Conservation (phyloP, 495 filamentous ascomycete species). For the Trichoderma asperelloides region DNA sequence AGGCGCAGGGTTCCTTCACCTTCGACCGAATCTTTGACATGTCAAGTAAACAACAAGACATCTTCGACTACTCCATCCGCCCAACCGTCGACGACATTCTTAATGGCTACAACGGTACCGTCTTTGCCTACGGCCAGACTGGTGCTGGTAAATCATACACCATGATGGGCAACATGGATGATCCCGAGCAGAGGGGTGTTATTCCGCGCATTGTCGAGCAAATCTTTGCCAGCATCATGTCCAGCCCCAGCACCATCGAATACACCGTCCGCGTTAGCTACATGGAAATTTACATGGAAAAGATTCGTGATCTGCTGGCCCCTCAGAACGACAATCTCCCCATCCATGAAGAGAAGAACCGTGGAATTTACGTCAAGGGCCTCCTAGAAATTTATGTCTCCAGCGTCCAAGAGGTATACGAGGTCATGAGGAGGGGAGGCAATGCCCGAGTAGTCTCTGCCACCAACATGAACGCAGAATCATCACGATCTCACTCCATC, state of each 20-base stretch:
- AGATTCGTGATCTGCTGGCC: slow-evolving; percentile 83
- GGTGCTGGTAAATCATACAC: slow-evolving; percentile 98
- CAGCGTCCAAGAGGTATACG: slow-evolving; percentile 90
- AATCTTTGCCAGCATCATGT: slow-evolving; percentile 89
- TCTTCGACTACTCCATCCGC: slow-evolving; percentile 96
- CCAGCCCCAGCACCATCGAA: slow-evolving; percentile 87
- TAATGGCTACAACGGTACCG: slow-evolving; percentile 98
- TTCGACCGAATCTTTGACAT: slow-evolving; percentile 97
- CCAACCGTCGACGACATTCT: slow-evolving; percentile 95
- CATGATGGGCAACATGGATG: slow-evolving; percentile 98
- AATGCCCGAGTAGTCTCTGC: slow-evolving; percentile 82
- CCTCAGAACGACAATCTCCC: slow-evolving; percentile 94
- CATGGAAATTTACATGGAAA: slow-evolving; percentile 99
- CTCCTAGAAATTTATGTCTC: slow-evolving; percentile 92
- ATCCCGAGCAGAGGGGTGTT: slow-evolving; percentile 80
- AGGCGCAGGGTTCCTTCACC: slow-evolving; percentile 79
- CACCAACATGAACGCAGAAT: slow-evolving; percentile 99
- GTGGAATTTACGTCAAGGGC: slow-evolving; percentile 95
- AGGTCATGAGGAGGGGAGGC: slow-evolving; percentile 92
- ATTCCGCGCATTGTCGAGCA: slow-evolving; percentile 97
- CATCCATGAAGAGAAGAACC: slow-evolving; percentile 92
- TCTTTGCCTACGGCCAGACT: slow-evolving; percentile 98
- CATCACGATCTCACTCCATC: slow-evolving; percentile 95
- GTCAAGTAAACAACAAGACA: slow-evolving; percentile 74
- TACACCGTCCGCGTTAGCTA: slow-evolving; percentile 97